Evolutionary conservation across 768 basidiomycete genomes (phyloP), one percentile per base, ranked within the genome.

Genomic region (Boletus huronensis): DNA sequence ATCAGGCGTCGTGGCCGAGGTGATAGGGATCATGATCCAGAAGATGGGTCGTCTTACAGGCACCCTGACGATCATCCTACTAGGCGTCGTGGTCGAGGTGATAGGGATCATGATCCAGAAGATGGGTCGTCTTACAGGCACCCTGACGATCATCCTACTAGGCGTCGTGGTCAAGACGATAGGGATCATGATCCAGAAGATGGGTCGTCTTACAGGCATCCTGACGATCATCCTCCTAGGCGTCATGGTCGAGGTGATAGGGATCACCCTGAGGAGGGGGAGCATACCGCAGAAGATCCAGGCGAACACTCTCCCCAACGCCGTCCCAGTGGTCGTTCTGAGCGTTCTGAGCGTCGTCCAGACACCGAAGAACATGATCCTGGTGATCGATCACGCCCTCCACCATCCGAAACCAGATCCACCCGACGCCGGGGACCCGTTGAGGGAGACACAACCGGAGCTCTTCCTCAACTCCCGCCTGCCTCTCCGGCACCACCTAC

Each of bases 401-500:
- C 36, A 51, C 52, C 57, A 21, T 55, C 61, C 28, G 57, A 46
- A 25, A 5, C 45, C 13, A 59, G 61, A 34, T 23, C 57, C 5
- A 16, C 29, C 16, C 56, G 45, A 28, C 52, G 54, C 35, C 58
- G 58, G 31, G 58, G 50, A 42, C 48, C 50, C 29, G 31, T 32
- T 19, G 65, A 65, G 13, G 57, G 39, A 26, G 61, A 59, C 13
- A 21, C 42, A 26, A 35, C 16, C 7, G 29, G 34, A 17, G 23
- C 46, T 28, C 40, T 14, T 43, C 48, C 58, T 8, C 53, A 48
- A 17, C 45, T 34, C 14, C 57, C 58, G 6, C 53, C 59, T 32
- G 50, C 44, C 28, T 69, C 69, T 23, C 69, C 67, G 16, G 38
- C 43, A 9, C 32, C 32, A 32, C 69, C 69, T 21, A 70, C 69